Percentiles rank a stretch among this genome's conserved stretches.
phyloP scores from a whole-genome alignment of 371 early-diverging fungal genomes.

The Haplosporangium sp. region DNA sequence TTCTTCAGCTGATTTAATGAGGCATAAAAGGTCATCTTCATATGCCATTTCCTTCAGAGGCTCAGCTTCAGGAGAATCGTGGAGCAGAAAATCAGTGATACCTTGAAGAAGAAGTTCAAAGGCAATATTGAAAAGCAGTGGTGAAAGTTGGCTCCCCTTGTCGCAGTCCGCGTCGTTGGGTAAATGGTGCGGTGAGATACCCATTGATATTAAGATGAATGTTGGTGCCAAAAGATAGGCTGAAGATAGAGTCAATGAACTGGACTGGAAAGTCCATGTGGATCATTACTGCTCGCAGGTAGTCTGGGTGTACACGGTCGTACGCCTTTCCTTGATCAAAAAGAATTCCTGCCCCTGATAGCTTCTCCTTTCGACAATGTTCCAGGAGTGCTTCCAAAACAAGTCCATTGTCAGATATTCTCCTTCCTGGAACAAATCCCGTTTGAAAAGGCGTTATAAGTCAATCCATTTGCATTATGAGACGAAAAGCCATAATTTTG shows the following conservation, averaged over 20 bases:
- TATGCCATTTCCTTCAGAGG: background rate
- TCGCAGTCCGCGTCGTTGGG: slow-evolving; percentile 14
- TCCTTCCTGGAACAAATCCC: slow-evolving; percentile 13
- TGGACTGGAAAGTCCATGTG: background rate
- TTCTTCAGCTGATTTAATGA: background rate
- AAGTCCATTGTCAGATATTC: slow-evolving; percentile 25
- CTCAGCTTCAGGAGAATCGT: too few relatives aligned
- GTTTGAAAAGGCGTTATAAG: slow-evolving; percentile 16
- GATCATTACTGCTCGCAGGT: background rate
- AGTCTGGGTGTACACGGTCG: slow-evolving; percentile 23
- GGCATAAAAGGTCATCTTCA: background rate
- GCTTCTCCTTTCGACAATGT: background rate
- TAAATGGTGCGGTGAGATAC: slow-evolving; percentile 5
- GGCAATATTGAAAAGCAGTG: slow-evolving; percentile 25
- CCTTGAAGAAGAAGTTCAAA: slow-evolving; percentile 42
- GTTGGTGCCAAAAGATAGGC: slow-evolving; percentile 17
- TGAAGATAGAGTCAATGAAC: background rate
- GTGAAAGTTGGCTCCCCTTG: slow-evolving; percentile 33
- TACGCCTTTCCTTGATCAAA: slow-evolving; percentile 30
- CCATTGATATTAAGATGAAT: slow-evolving; percentile 36
- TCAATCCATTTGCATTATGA: background rate
- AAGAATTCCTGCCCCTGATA: background rate
- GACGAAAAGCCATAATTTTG: slow-evolving; percentile 13
- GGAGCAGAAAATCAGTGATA: background rate
- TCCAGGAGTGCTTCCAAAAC: slow-evolving; percentile 8